phyloP scores from a whole-genome alignment of 176 grass and related monocot genomes.

The Cenchrus purpureus region DNA sequence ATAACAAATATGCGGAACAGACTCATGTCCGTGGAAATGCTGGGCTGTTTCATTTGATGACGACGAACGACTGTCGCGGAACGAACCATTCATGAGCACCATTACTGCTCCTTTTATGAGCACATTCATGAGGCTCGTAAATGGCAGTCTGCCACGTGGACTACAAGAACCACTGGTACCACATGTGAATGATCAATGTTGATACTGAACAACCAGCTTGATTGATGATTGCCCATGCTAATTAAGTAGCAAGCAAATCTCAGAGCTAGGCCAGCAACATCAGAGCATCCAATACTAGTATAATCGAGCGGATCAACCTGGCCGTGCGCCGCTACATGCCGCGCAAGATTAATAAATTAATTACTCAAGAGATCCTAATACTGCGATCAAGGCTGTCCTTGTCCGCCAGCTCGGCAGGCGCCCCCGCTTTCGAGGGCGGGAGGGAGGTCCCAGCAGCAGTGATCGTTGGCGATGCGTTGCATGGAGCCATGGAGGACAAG shows the following conservation, averaged over 20 bases:
- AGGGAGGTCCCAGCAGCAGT: too few relatives aligned
- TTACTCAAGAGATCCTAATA: not conserved
- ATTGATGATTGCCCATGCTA: not conserved
- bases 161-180: too few relatives aligned
- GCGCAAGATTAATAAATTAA: not conserved
- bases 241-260: not conserved
- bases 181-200: too few relatives aligned
- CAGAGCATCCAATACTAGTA: not conserved
- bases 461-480: too few relatives aligned
- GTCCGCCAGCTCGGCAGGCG: too few relatives aligned
- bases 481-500: too few relatives aligned
- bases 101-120: slow-evolving; percentile 17
- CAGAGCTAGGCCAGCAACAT: not conserved
- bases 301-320: not conserved
- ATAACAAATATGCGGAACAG: too few relatives aligned
- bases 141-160: not conserved
- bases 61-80: not conserved
- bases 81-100: not conserved
- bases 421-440: too few relatives aligned
- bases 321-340: not conserved
- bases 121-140: slow-evolving; percentile 27
- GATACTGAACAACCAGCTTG: too few relatives aligned
- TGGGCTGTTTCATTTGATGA: too few relatives aligned
- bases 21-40: too few relatives aligned
- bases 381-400: too few relatives aligned